Evolutionary conservation across 352 stramenopile genomes (phyloP), one percentile per base, ranked within the genome.

Genomic region (Globisporangium cystogenes): DNA sequence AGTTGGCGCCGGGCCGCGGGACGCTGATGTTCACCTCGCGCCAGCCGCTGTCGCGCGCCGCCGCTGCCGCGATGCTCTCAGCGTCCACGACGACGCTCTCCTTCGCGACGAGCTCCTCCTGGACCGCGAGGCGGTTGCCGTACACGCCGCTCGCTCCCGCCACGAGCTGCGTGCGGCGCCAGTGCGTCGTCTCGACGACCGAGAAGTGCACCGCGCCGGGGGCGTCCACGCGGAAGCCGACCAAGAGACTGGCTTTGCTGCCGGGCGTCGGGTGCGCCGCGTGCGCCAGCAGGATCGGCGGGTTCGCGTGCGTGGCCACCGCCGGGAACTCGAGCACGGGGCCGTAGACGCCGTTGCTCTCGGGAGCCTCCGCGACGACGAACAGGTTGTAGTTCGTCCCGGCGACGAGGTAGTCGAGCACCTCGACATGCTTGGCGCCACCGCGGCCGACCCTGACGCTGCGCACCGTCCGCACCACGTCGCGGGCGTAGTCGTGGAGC

Each of bases 361-460:
- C 68, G 1, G 53, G 33, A 0, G 67, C 68, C 53, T 93, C 83
- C 0, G 65, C 71, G 23, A 90, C 74, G 8, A 86, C 62, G 39
- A 69, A 89, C 7, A 87, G 59, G 39, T 78, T 70, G 58, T 91
- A 93, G 2, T 56, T 59, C 11, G 78, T 90, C 0, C 76, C 80
- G 2, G 76, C 68, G 20, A 62, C 53, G 20, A 91, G 59, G 12
- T 86, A 81, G 37, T 89, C 76, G 14, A 93, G 53, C 21, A 88
- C 53, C 33, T 89, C 79, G 7, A 77, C 59, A 48, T 87, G 64
- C 20, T 59, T 51, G 23, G 62, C 52, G 0, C 44, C 52, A 0
- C 47, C 62, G n/a, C 57, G 64, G 0, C 54, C 66, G 24, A 86
- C 36, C 12, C 62, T 67, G 31, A 81, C 51, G 21, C 63, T 84